phyloP scores from a whole-genome alignment of 2,329 filamentous ascomycete species.

The Nannizzia gypsea region DNA sequence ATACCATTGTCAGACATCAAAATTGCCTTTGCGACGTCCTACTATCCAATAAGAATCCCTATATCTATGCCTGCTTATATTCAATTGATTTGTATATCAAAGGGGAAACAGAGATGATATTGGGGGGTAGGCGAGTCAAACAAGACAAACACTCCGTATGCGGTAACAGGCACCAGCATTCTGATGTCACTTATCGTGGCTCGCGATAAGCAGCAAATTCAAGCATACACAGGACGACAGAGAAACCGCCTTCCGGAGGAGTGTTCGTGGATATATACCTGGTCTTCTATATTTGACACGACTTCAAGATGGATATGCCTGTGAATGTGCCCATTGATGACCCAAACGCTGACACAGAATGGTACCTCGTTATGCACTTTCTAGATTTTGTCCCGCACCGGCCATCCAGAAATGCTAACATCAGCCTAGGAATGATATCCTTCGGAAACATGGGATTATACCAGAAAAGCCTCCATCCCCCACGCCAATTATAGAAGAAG shows the following conservation, averaged over 20 bases:
- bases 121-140: slow-evolving; percentile 9
- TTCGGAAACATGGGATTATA: slow-evolving; percentile 90
- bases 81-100: not conserved
- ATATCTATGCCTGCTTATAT: not conserved
- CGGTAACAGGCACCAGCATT: not conserved
- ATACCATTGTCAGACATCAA: too few species aligned
- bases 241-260: not conserved
- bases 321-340: slow-evolving; percentile 80
- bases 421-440: slow-evolving; percentile 80
- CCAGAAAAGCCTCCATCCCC: slow-evolving; percentile 96
- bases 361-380: slow-evolving; percentile 42
- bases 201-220: not conserved
- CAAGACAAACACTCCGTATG: slow-evolving; percentile 14
- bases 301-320: slow-evolving; percentile 41
- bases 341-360: slow-evolving; percentile 96
- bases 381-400: slow-evolving; percentile 5
- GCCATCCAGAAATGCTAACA: slow-evolving; percentile 7
- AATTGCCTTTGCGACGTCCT: not conserved
- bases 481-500: slow-evolving; percentile 92
- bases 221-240: not conserved
- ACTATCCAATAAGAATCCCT: too few species aligned
- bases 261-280: not conserved
- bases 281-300: not conserved
- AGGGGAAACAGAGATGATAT: not conserved
- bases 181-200: slow-evolving; percentile 15